Percentiles rank a stretch among this genome's conserved stretches.
phyloP scores from a whole-genome alignment of 805 yeast species.

The Ogataea glucozyma region DNA sequence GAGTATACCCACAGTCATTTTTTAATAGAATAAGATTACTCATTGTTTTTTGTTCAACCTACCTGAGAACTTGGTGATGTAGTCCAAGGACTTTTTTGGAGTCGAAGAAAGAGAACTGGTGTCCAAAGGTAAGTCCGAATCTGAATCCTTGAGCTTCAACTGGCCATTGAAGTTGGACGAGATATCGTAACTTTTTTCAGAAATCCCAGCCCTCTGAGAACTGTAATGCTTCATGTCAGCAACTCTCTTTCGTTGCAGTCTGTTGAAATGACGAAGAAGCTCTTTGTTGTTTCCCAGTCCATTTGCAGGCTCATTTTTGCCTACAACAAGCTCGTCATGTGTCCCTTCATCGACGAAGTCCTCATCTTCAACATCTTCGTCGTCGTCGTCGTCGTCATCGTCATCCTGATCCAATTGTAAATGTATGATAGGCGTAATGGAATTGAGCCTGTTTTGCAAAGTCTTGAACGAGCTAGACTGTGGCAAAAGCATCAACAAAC shows the following conservation, averaged over 20 bases:
- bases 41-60: slow-evolving; percentile 20
- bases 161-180: slow-evolving; percentile 18
- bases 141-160: slow-evolving; percentile 15
- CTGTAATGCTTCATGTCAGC: slow-evolving; percentile 17
- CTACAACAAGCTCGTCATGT: slow-evolving; percentile 1
- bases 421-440: slow-evolving; percentile 46
- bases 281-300: slow-evolving; percentile 26
- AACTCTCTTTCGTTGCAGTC: slow-evolving; percentile 43
- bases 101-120: slow-evolving; percentile 20
- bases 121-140: slow-evolving; percentile 17
- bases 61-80: slow-evolving; percentile 29
- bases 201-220: slow-evolving; percentile 7
- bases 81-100: slow-evolving; percentile 24
- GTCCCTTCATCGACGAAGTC: slow-evolving; percentile 14
- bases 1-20: too few species aligned
- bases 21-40: too few species aligned
- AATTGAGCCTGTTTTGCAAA: slow-evolving; percentile 70
- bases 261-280: slow-evolving; percentile 48
- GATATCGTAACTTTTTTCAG: slow-evolving; percentile 5
- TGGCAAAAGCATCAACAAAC: slow-evolving; percentile 89
- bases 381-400: slow-evolving; percentile 30
- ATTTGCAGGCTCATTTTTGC: slow-evolving; percentile 13
- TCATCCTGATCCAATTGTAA: slow-evolving; percentile 29
- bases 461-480: slow-evolving; percentile 90
- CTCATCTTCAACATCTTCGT: slow-evolving; percentile 29